Percentiles rank a stretch among this genome's conserved stretches.
phyloP scores from a whole-genome alignment of 345 rosid genomes.

The Ailanthus altissimus region DNA sequence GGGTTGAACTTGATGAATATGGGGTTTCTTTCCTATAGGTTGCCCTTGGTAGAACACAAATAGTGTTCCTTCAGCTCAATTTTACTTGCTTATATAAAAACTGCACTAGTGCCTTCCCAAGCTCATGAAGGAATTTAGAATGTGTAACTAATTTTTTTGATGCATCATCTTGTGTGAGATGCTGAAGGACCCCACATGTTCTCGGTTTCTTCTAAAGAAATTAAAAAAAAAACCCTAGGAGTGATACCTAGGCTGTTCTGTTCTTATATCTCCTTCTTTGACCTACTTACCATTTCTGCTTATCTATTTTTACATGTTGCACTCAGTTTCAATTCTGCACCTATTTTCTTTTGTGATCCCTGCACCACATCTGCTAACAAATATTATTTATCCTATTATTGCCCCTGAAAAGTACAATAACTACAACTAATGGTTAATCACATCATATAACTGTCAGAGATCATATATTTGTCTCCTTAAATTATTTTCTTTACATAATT shows the following conservation, averaged over 20 bases:
- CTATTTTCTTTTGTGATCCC: not conserved
- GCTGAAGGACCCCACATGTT: not conserved
- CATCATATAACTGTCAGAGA: not conserved
- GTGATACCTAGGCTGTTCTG: not conserved
- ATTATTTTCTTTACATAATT: not conserved
- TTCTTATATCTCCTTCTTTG: not conserved
- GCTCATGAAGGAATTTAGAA: not conserved
- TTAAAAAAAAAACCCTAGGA: not conserved
- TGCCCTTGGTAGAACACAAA: not conserved
- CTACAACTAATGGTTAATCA: not conserved
- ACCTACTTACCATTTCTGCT: not conserved
- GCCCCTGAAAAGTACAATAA: not conserved
- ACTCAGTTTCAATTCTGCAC: not conserved
- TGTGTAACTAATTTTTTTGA: not conserved
- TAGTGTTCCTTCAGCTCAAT: not conserved
- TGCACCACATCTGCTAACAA: not conserved
- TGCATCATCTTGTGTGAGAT: not conserved
- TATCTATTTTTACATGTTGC: not conserved
- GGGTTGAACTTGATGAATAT: no score
- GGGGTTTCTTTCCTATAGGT: not conserved
- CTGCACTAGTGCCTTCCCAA: not conserved
- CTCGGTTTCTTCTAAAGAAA: not conserved
- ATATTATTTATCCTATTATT: not conserved
- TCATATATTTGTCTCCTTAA: not conserved
- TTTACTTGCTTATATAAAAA: not conserved